Evolutionary conservation across 2,329 filamentous ascomycete genomes (phyloP).

Genomic region (Phaeosphaeriaceae sp.): DNA sequence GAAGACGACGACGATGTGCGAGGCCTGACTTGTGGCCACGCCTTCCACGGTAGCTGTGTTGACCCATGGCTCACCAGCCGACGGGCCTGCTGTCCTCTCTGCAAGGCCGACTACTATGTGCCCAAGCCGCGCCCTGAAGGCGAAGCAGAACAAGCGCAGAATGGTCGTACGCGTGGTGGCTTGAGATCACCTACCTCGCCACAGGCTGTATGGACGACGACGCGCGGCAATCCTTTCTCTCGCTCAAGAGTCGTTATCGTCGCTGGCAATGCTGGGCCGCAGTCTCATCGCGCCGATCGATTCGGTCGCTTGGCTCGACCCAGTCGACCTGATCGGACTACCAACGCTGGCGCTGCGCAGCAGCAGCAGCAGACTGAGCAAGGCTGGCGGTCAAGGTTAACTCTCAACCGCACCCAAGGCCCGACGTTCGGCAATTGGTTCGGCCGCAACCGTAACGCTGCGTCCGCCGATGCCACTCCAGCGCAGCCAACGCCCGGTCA

Average conservation of each 20-base stretch:
- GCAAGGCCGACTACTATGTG: conserved; percentile 97
- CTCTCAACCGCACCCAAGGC: conserved; percentile 16
- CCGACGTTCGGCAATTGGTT: conserved; percentile 37
- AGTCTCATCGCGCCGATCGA: conserved; percentile 20
- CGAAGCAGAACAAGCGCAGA: conserved; percentile 42
- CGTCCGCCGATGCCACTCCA: conserved; percentile 18
- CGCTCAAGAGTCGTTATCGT: conserved; percentile 42
- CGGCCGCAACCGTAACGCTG: conserved; percentile 31
- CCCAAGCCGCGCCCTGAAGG: conserved; percentile 82
- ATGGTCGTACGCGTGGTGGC: conserved; percentile 37
- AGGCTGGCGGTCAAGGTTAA: conserved; percentile 35
- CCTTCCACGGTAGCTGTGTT: conserved; percentile 94
- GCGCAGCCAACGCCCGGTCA: conserved; percentile 42
- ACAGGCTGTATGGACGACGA: conserved; percentile 40
- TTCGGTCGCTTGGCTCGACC: conserved; percentile 35
- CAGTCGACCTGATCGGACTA: conserved; percentile 28
- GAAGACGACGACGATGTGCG: conserved; percentile 97
- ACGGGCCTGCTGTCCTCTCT: conserved; percentile 93
- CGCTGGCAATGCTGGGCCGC: conserved; percentile 13
- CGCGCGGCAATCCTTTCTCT: conserved; percentile 40
- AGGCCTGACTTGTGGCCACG: conserved; percentile 93
- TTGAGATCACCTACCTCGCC: conserved; percentile 42
- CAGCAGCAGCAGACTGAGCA: conserved; percentile 17
- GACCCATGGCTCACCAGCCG: conserved; percentile 96
- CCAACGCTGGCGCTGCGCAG: conserved; percentile 12